Conservation (phyloP, 768 basidiomycete genomes). For the Thelephora aurantiotincta region DNA sequence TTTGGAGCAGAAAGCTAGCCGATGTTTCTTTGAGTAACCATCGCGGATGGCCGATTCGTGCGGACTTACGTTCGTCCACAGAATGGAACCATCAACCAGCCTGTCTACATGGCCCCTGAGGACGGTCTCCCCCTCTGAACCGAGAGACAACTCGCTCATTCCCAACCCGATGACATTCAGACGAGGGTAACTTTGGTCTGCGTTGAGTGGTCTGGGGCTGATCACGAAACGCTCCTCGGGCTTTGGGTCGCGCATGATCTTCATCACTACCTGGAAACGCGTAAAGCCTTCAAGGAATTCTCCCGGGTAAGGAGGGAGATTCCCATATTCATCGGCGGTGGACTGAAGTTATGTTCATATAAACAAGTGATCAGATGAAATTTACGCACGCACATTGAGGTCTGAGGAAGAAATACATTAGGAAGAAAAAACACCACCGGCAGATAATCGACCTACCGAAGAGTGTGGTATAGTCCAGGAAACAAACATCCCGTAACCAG, state of each 20-base stretch:
- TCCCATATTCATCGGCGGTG: no score
- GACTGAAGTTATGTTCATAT: no score
- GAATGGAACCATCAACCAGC: constrained; percentile 18
- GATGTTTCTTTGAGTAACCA: background rate
- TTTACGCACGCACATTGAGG: no score
- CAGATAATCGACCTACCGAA: background rate
- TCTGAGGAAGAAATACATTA: no score
- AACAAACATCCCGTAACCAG: constrained; percentile 66
- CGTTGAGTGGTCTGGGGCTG: background rate
- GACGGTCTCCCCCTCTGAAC: constrained; percentile 8
- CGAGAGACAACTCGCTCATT: constrained; percentile 10
- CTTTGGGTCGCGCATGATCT: no score
- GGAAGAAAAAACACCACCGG: no score
- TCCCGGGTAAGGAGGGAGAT: no score
- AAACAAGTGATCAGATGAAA: no score
- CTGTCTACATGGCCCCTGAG: constrained; percentile 22
- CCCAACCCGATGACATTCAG: constrained; percentile 17
- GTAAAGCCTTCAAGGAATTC: no score
- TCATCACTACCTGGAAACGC: no score
- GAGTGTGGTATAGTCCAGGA: constrained; percentile 59
- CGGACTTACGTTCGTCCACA: constrained; percentile 38
- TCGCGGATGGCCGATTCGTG: background rate
- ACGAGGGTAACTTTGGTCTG: constrained; percentile 15
- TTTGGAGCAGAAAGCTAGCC: constrained; percentile 29
- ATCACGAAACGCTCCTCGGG: no score